Evolutionary conservation across 768 basidiomycete genomes (phyloP).

Genomic region (Tremella mesenterica): DNA sequence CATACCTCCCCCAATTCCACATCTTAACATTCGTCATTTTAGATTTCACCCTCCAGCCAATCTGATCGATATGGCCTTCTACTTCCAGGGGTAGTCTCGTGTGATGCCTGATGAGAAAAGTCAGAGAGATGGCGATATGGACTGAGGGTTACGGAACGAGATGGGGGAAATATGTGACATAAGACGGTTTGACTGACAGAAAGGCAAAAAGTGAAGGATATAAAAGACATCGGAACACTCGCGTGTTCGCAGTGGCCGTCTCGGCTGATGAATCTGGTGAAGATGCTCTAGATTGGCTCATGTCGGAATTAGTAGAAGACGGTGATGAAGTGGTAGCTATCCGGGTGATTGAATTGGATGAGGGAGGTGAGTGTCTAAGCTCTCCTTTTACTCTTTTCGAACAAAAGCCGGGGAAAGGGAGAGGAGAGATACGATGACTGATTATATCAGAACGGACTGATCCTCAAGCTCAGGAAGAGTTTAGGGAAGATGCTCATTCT

Average conservation of each 20-base stretch:
- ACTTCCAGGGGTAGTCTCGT: too few relatives aligned
- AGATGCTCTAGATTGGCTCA: constrained; percentile 85
- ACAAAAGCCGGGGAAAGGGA: background rate
- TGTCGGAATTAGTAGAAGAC: constrained; percentile 62
- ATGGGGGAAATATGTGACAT: too few relatives aligned
- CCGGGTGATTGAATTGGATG: constrained; percentile 79
- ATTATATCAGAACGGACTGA: constrained; percentile 52
- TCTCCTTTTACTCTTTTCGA: background rate
- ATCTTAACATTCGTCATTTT: too few relatives aligned
- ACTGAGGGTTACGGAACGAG: too few relatives aligned
- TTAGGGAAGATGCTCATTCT: constrained; percentile 73
- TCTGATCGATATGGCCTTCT: background rate
- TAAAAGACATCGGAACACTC: constrained; percentile 61
- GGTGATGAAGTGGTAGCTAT: constrained; percentile 90
- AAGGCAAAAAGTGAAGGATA: constrained; percentile 74
- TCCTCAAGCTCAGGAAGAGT: constrained; percentile 34
- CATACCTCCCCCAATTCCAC: background rate
- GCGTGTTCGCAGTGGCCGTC: constrained; percentile 82
- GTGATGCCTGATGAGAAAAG: background rate
- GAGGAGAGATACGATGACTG: background rate
- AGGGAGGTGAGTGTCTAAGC: constrained; percentile 54
- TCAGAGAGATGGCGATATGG: background rate
- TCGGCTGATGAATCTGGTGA: constrained; percentile 79
- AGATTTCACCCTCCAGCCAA: background rate
- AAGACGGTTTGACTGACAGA: background rate